Evolutionary conservation across 805 yeast species (phyloP), one percentile per base, ranked within the genome.

Genomic region (Lachancea cidri): DNA sequence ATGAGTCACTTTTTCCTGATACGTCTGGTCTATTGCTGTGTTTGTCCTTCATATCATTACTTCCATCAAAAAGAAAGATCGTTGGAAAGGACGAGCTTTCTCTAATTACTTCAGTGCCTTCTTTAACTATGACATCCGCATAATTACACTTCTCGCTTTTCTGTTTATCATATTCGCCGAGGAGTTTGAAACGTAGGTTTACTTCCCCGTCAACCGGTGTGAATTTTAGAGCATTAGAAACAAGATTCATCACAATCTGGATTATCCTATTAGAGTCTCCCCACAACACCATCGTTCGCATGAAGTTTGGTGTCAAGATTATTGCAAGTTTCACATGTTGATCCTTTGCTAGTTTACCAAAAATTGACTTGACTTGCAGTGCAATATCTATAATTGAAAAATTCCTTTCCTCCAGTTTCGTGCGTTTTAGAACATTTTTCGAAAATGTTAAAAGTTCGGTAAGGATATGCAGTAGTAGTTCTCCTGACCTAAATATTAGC

Each of bases 181-280:
- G 41, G n/a, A 82, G 59, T 46, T 70, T 74, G 48, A 83, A 74
- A 1, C 70, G 58, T 6, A 86, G 86, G 20, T 72, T 72, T 9
- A 89, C 94, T 13, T 75, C 72, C 2, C 97, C 98, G 44, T 86
- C 86, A 14, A 80, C 83, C 0, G 96, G 96, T 0, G 98, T 89
- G 54, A 93, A 93, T 60, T 93, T 93, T 53, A 93, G 68, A 0
- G 95, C 81, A 63, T 93, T 91, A 14, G 94, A 83, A 7, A 91
- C 93, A 41, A 93, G 68, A 55, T 93, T 93, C 89, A 91, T 88
- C 5, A 91, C 81, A 37, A 93, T 83, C 61, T 91, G 98, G 42
- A 86, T 77, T 32, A 93, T 85, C 57, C 98, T 71, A 61, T 87
- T 88, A 6, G 93, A 79, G 62, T 91, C 98, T 2, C 96, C 98